Evolutionary conservation across 2,329 filamentous ascomycete species (phyloP).

Genomic region (Aureobasidium sp.): DNA sequence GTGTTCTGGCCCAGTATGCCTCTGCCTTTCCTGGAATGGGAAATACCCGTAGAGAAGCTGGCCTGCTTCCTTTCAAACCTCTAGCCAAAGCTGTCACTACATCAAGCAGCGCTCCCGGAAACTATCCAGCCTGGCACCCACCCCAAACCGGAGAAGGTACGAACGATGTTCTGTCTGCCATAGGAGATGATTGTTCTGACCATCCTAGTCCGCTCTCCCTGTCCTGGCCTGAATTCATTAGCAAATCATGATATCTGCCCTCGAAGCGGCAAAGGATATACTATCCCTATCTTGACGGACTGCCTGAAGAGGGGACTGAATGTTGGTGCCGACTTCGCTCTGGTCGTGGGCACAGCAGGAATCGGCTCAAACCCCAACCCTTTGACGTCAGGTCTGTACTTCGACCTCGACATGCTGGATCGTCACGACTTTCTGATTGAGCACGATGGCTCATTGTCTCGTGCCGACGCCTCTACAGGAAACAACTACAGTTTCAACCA

Average conservation of each 20-base stretch:
- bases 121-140: constrained; percentile 14
- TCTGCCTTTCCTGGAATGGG: constrained; percentile 12
- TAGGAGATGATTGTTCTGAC: constrained; percentile 16
- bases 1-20: neutral
- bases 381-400: neutral
- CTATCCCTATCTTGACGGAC: constrained; percentile 9
- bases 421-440: constrained; percentile 26
- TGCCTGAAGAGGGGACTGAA: constrained; percentile 13
- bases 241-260: constrained; percentile 16
- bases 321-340: constrained; percentile 7
- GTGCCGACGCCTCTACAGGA: constrained; percentile 30
- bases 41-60: neutral
- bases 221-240: constrained; percentile 10
- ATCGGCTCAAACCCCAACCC: constrained; percentile 16
- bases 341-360: constrained; percentile 4
- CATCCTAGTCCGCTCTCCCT: constrained; percentile 22
- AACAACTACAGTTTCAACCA: constrained; percentile 32
- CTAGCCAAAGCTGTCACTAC: neutral
- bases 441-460: constrained; percentile 31
- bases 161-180: neutral
- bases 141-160: constrained; percentile 7
- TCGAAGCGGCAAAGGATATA: constrained; percentile 15
- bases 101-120: neutral
- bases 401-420: constrained; percentile 16
- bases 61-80: neutral